These are phyloP conservation scores for Phytopythium mirpurense DNA, from an alignment of 352 stramenopile genomes.

Conservation along the genomic window DNA sequence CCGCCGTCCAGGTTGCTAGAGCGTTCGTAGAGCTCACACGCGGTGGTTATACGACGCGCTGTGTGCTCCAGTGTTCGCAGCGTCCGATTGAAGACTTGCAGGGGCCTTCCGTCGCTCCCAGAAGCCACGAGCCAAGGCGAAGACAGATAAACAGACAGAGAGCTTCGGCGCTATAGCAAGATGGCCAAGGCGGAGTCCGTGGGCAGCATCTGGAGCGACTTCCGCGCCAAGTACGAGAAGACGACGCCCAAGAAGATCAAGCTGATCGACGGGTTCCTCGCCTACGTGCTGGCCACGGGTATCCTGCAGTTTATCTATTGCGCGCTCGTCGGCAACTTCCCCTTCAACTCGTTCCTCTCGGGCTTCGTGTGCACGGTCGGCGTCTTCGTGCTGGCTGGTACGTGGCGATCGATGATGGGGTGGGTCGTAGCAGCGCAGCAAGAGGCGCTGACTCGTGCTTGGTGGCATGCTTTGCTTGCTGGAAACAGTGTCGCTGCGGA, in stretches of 20 bases:
- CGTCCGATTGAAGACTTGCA: background rate
- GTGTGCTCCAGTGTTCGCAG: background rate
- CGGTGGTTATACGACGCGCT: background rate
- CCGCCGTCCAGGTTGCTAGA: background rate
- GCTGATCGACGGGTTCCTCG: conserved; percentile 89
- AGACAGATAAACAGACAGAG: conserved; percentile 7
- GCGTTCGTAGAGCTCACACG: background rate
- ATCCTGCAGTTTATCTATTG: conserved; percentile 92
- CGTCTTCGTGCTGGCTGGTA: conserved; percentile 87
- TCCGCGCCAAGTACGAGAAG: conserved; percentile 74
- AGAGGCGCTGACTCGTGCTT: too few relatives aligned
- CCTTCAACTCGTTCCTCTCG: conserved; percentile 91
- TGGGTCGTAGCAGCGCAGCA: too few relatives aligned
- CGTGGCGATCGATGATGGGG: conserved; percentile 1
- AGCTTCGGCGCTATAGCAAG: conserved; percentile 3
- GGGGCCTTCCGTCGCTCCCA: too few relatives aligned
- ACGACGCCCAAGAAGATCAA: conserved; percentile 86
- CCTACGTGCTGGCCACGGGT: conserved; percentile 84
- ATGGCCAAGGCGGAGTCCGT: conserved; percentile 39
- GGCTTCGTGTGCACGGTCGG: conserved; percentile 88
- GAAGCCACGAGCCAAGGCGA: too few relatives aligned
- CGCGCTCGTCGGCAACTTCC: conserved; percentile 84
- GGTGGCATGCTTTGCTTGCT: background rate
- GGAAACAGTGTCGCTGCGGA: conserved; percentile 74
- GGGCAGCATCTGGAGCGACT: conserved; percentile 55